Percentiles rank a stretch among this genome's conserved stretches.
Conservation (phyloP, 225 moss, liverwort and hornwort species). For the Marchantia paleacea region DNA sequence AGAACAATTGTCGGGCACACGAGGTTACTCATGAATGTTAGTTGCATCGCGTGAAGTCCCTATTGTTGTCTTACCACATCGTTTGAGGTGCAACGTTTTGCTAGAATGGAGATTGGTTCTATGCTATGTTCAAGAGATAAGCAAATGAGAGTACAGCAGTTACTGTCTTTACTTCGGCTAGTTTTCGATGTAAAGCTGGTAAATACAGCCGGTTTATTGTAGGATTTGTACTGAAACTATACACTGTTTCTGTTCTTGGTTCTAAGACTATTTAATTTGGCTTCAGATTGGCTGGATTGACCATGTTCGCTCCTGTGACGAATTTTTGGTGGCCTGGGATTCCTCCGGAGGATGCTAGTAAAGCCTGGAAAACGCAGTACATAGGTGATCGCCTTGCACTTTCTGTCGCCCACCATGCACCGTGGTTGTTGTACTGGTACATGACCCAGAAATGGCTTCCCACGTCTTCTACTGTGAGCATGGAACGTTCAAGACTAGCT, state of each 20-base stretch:
- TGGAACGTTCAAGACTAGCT: slow-evolving; percentile 34
- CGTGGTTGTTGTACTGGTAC: slow-evolving; percentile 76
- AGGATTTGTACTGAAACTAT: too few species aligned
- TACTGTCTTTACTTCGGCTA: too few species aligned
- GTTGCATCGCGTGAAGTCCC: not conserved
- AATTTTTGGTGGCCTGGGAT: slow-evolving; percentile 95
- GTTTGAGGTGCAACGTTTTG: not conserved
- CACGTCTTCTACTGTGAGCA: slow-evolving; percentile 46
- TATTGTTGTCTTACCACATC: not conserved
- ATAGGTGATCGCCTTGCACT: slow-evolving; percentile 68
- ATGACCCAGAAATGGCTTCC: slow-evolving; percentile 73
- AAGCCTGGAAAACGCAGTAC: slow-evolving; percentile 55
- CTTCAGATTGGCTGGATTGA: slow-evolving; percentile 67
- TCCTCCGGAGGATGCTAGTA: slow-evolving; percentile 45
- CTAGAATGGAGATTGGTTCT: too few species aligned
- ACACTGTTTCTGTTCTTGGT: too few species aligned
- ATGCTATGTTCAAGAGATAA: too few species aligned
- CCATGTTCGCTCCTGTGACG: slow-evolving; percentile 68
- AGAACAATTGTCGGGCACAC: not conserved
- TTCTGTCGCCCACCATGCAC: slow-evolving; percentile 64
- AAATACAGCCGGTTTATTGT: too few species aligned
- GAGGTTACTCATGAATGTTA: not conserved
- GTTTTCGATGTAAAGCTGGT: too few species aligned
- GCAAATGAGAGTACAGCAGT: too few species aligned
- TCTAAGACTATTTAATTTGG: not conserved